These are phyloP conservation scores for Herpomyces periplanetae DNA, from an alignment of 2,329 filamentous ascomycete species.

Conservation along the genomic window DNA sequence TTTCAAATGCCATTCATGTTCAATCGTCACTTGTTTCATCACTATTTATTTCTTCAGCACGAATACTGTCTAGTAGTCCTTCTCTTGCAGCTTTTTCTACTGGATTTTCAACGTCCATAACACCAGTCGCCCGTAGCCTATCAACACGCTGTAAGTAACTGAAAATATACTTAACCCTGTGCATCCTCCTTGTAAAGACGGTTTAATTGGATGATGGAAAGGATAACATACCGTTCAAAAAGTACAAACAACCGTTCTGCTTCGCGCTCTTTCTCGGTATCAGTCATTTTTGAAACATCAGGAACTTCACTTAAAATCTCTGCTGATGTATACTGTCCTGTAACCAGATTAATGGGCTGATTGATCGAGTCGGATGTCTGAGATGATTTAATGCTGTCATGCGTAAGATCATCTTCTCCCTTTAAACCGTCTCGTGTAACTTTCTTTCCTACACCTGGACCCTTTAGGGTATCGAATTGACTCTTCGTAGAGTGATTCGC, in stretches of 20 bases:
- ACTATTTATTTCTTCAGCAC: slow-evolving; percentile 14
- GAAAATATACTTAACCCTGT: slow-evolving; percentile 1
- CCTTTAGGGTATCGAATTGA: slow-evolving; percentile 3
- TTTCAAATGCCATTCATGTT: too few relatives aligned
- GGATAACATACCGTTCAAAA: slow-evolving; percentile 36
- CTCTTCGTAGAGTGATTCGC: too few relatives aligned
- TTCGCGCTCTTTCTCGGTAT: slow-evolving; percentile 66
- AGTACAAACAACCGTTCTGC: slow-evolving; percentile 60
- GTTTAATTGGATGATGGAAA: too few relatives aligned
- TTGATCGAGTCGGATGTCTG: too few relatives aligned
- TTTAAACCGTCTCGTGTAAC: slow-evolving; percentile 5
- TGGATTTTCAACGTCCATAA: slow-evolving; percentile 40
- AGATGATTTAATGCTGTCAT: too few relatives aligned
- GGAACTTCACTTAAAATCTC: slow-evolving; percentile 18
- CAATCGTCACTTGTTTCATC: too few relatives aligned
- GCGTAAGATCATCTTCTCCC: too few relatives aligned
- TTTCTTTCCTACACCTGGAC: slow-evolving; percentile 6
- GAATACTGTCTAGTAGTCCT: slow-evolving; percentile 27
- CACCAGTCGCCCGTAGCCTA: slow-evolving; percentile 27
- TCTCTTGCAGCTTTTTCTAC: slow-evolving; percentile 25
- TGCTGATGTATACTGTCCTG: slow-evolving; percentile 34
- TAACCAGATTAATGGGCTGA: slow-evolving; percentile 35
- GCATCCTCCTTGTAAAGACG: slow-evolving; percentile 1
- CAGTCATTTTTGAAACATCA: slow-evolving; percentile 31
- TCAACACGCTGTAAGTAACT: slow-evolving; percentile 2